Conservation (phyloP, 371 early-diverging fungal genomes). For the Chytridium lagenaria region DNA sequence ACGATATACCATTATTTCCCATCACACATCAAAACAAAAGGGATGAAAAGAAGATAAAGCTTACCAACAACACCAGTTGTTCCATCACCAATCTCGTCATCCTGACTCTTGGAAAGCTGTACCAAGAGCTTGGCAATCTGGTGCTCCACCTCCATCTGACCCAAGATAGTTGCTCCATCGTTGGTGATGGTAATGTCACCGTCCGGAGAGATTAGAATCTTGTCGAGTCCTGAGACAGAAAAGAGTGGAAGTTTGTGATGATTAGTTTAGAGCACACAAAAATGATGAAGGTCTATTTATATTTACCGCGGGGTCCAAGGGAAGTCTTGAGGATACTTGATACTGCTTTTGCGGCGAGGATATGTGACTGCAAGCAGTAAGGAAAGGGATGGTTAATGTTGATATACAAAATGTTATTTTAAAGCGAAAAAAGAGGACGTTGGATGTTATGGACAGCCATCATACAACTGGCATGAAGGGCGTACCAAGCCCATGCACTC, state of each 20-base stretch:
- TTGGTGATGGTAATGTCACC: slow-evolving; percentile 99
- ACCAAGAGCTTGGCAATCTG: slow-evolving; percentile 99
- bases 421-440: background rate
- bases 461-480: no score
- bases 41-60: slow-evolving; percentile 23
- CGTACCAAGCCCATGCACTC: no score
- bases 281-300: no score
- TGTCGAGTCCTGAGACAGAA: slow-evolving; percentile 86
- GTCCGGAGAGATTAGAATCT: slow-evolving; percentile 98
- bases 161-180: slow-evolving; percentile 99
- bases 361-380: slow-evolving; percentile 94
- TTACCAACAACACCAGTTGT: slow-evolving; percentile 99
- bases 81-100: slow-evolving; percentile 99
- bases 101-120: slow-evolving; percentile 98
- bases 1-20: no score
- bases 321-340: slow-evolving; percentile 97
- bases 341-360: slow-evolving; percentile 96
- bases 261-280: background rate
- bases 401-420: background rate
- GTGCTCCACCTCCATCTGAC: slow-evolving; percentile 99
- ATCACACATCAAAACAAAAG: background rate
- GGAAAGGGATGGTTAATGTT: background rate
- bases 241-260: background rate
- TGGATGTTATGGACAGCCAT: background rate
- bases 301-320: slow-evolving; percentile 97